Evolutionary conservation across 2,329 filamentous ascomycete genomes (phyloP), one percentile per base, ranked within the genome.

Genomic region (Colletotrichum falcatum): DNA sequence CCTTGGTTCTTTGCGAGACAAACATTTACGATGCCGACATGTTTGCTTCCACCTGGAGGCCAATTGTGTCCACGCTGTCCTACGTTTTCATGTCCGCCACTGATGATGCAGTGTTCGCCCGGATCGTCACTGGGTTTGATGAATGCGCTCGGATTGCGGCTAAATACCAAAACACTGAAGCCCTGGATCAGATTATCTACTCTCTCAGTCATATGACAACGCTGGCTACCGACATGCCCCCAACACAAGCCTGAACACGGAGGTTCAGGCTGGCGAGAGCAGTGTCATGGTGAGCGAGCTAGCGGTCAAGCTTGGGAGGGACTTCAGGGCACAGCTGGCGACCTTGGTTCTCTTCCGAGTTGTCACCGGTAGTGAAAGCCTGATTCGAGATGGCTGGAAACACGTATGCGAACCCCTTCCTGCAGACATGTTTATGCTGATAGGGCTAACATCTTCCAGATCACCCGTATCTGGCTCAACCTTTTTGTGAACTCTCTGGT

Each of bases 51-150:
- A 98, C 95, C 0, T 99, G 97, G 96, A 94, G 90, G 78, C 95
- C 97, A 0, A 94, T 99, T 60, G 88, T 99, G 46, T 95, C 96
- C 4, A 98, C 97, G 0, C 84, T 99, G 65, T 97, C 96, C 16
- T 99, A 98, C 78, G 96, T 99, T 4, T 99, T 99, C 83, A 97
- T 98, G 92, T 98, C 95, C 44, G 97, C 97, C 20, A 97, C 94
- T 0, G 97, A 99, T 77, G 96, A 99, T 79, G 88, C 95, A 0
- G 96, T 99, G 3, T 99, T 97, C 78, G 94, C 94, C 44, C 90
- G 96, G 70, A 93, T 99, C 23, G 94, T 98, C 35, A 93, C 93
- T 58, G 96, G 96, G 1, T 99, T 99, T 77, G 94, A 97, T 76
- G 95, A 99, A 80, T 98, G 95, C 79, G 95, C 96, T 23, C 92